Conservation (phyloP, 2,329 filamentous ascomycete genomes). For the Paraphoma sp. region DNA sequence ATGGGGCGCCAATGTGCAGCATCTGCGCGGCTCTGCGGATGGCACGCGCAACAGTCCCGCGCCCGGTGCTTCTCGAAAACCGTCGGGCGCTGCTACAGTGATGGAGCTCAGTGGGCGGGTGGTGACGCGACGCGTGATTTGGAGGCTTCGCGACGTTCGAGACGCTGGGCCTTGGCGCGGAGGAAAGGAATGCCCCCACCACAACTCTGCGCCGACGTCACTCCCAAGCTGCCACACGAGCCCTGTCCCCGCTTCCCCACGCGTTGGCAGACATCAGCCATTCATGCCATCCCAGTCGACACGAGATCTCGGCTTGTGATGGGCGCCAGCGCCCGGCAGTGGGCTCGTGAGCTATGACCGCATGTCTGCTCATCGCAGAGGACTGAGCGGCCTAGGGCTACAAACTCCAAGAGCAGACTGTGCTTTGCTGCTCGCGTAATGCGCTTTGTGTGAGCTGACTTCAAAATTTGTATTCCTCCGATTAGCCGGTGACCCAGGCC, state of each 20-base stretch:
- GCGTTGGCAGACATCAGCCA: constrained; percentile 21
- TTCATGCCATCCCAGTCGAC: constrained; percentile 8
- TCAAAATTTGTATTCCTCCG: constrained; percentile 19
- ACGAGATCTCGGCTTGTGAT: constrained; percentile 12
- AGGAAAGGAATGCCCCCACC: background rate
- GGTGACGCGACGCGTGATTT: constrained; percentile 10
- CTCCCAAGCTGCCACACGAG: background rate
- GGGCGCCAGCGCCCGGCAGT: constrained; percentile 6
- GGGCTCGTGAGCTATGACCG: constrained; percentile 22
- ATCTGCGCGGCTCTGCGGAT: constrained; percentile 45
- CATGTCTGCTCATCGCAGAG: constrained; percentile 12
- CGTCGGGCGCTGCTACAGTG: background rate
- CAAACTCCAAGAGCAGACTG: background rate
- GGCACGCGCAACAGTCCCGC: constrained; percentile 22
- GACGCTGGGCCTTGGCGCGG: background rate
- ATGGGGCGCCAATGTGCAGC: constrained; percentile 56
- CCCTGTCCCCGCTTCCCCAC: constrained; percentile 23
- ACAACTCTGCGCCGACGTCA: constrained; percentile 28
- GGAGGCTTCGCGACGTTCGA: background rate
- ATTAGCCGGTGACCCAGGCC: constrained; percentile 38
- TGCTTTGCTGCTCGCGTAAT: constrained; percentile 9
- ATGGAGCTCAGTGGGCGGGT: background rate
- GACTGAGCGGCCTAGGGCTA: background rate
- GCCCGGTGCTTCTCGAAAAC: constrained; percentile 2
- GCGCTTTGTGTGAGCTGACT: constrained; percentile 6